Conservation (phyloP, 1,284 basidiomycete genomes). For the Ganoderma sinense region DNA sequence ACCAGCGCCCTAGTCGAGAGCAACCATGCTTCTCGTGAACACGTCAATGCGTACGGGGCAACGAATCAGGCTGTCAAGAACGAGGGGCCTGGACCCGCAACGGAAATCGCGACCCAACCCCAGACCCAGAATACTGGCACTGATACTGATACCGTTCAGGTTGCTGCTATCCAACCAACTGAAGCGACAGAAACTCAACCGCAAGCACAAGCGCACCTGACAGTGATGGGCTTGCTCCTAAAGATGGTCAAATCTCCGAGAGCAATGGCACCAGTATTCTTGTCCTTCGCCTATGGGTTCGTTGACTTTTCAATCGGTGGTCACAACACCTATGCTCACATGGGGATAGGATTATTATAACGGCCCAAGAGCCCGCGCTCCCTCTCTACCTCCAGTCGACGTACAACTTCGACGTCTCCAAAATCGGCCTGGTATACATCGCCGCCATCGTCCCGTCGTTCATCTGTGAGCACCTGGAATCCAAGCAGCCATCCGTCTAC, state of each 20-base stretch:
- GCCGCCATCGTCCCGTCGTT: constrained; percentile 74
- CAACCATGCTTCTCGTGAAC: constrained; percentile 6
- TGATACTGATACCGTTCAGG: too few relatives aligned
- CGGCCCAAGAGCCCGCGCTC: constrained; percentile 68
- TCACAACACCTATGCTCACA: neutral
- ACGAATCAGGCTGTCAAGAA: constrained; percentile 15
- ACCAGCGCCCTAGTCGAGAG: constrained; percentile 46
- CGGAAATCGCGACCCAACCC: neutral
- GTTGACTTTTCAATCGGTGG: constrained; percentile 24
- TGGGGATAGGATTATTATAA: constrained; percentile 55
- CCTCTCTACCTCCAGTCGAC: constrained; percentile 68
- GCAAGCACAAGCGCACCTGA: constrained; percentile 7
- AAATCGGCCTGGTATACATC: constrained; percentile 77
- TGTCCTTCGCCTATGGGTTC: constrained; percentile 70
- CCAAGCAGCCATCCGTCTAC: neutral
- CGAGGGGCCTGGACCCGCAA: constrained; percentile 4
- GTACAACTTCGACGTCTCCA: constrained; percentile 66
- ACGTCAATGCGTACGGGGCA: constrained; percentile 11
- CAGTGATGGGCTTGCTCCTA: constrained; percentile 24
- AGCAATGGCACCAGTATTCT: constrained; percentile 58
- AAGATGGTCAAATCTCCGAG: constrained; percentile 60
- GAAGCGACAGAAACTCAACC: neutral
- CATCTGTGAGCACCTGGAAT: constrained; percentile 51
- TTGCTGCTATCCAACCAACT: too few relatives aligned
- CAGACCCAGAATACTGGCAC: constrained; percentile 1